Conservation (phyloP, 2,329 filamentous ascomycete genomes). For the Fusarium sp. region DNA sequence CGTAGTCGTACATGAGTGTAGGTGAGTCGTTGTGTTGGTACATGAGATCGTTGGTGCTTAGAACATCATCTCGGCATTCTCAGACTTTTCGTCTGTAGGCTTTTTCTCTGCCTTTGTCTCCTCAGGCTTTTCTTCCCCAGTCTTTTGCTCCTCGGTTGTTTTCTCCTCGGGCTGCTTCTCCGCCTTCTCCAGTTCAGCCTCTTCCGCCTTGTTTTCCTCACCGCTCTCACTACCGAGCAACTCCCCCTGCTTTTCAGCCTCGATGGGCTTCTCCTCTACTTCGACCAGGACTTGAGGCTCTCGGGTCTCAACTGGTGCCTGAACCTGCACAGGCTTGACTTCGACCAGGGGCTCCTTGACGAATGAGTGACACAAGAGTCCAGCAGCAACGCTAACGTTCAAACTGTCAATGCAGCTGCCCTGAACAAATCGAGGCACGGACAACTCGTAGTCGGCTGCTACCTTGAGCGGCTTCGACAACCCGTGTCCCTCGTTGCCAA, state of each 20-base stretch:
- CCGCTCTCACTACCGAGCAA: neutral
- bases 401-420: conserved; percentile 78
- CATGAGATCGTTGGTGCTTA: conserved; percentile 9
- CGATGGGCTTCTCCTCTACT: neutral
- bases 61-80: conserved; percentile 26
- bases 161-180: conserved; percentile 16
- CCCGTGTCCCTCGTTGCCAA: conserved; percentile 83
- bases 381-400: conserved; percentile 90
- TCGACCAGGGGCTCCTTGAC: conserved; percentile 51
- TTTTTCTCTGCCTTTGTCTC: neutral
- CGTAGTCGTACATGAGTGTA: conserved; percentile 32
- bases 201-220: conserved; percentile 3
- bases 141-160: neutral
- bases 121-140: conserved; percentile 15
- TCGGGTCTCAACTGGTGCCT: neutral
- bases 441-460: conserved; percentile 69
- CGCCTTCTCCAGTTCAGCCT: conserved; percentile 4
- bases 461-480: conserved; percentile 69
- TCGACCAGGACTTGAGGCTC: neutral
- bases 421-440: conserved; percentile 66
- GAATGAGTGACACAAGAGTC: conserved; percentile 75
- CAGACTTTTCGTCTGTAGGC: conserved; percentile 11
- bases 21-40: conserved; percentile 14
- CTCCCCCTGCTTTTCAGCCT: neutral
- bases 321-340: conserved; percentile 18